Conservation (phyloP, 192 early-diverging fungal species). For the Anaeromyces robustus region DNA sequence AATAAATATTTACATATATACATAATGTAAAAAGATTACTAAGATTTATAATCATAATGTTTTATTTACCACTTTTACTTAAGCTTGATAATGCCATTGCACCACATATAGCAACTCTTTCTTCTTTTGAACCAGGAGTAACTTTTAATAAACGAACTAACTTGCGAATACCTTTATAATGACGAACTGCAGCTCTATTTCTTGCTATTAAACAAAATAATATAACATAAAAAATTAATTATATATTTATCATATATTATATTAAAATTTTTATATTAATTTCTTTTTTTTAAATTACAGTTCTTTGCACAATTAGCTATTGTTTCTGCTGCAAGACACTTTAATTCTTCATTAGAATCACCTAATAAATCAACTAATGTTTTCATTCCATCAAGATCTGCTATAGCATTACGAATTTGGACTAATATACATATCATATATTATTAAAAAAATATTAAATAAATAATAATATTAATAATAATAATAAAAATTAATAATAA, state of each 20-base stretch:
- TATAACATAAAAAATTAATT: neutral
- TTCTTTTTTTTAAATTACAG: too few species aligned
- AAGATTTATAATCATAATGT: too few species aligned
- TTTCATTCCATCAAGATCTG: conserved; percentile 41
- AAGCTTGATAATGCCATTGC: conserved; percentile 39
- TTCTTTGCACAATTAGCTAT: conserved; percentile 49
- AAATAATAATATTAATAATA: too few species aligned
- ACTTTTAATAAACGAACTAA: conserved; percentile 37
- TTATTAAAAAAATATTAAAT: too few species aligned
- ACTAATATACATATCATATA: conserved; percentile 7
- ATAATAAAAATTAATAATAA: too few species aligned
- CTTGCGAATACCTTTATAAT: conserved; percentile 38
- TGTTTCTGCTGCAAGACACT: conserved; percentile 47
- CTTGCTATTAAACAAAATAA: conserved; percentile 10
- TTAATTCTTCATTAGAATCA: conserved; percentile 33
- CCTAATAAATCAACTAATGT: conserved; percentile 38
- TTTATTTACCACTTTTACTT: conserved; percentile 29
- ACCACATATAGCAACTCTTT: conserved; percentile 38
- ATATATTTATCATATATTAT: neutral
- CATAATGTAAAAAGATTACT: too few species aligned
- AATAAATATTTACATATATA: too few species aligned
- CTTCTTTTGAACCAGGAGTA: conserved; percentile 22
- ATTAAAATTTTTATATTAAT: too few species aligned
- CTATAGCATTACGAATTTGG: conserved; percentile 34
- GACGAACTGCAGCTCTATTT: conserved; percentile 33